These are phyloP conservation scores for Magnusiomyces suaveolens DNA, from an alignment of 1,139 yeast genomes.

Conservation along the genomic window DNA sequence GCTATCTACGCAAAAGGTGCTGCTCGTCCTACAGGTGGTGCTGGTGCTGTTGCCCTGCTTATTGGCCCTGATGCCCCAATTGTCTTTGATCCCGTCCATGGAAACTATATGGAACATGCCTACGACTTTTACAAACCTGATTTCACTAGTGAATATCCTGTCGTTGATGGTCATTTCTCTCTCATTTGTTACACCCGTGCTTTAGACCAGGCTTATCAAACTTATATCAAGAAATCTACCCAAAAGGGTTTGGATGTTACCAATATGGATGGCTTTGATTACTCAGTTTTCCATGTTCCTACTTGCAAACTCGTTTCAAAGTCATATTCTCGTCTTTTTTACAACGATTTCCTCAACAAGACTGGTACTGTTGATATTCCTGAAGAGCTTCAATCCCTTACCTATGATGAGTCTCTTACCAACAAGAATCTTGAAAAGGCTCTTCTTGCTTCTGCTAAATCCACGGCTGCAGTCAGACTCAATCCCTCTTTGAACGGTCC, in stretches of 20 bases:
- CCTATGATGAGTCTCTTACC: slow-evolving; percentile 69
- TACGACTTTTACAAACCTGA: slow-evolving; percentile 98
- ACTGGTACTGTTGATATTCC: slow-evolving; percentile 45
- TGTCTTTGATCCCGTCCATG: slow-evolving; percentile 80
- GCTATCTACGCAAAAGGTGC: slow-evolving; percentile 96
- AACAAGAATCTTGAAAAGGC: slow-evolving; percentile 80
- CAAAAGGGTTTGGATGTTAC: slow-evolving; percentile 37
- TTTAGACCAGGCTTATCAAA: slow-evolving; percentile 72
- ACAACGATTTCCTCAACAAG: slow-evolving; percentile 73
- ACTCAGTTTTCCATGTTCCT: slow-evolving; percentile 96
- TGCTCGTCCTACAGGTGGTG: slow-evolving; percentile 99
- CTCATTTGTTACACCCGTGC: slow-evolving; percentile 91
- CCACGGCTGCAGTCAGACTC: slow-evolving; percentile 57
- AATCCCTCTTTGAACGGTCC: slow-evolving; percentile 77
- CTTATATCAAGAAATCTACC: slow-evolving; percentile 72
- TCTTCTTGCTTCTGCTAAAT: slow-evolving; percentile 73
- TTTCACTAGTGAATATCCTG: slow-evolving; percentile 92
- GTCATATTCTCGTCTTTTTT: slow-evolving; percentile 84
- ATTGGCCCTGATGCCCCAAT: slow-evolving; percentile 98
- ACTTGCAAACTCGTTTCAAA: slow-evolving; percentile 92
- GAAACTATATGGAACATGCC: slow-evolving; percentile 90
- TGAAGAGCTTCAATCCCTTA: slow-evolving; percentile 53
- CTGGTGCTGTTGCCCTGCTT: slow-evolving; percentile 89
- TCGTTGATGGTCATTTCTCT: slow-evolving; percentile 95
- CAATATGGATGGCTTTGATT: slow-evolving; percentile 62